Base-by-base conservation (phyloP, 208 protist species). In the Entamoeba moshkovskii region DNA sequence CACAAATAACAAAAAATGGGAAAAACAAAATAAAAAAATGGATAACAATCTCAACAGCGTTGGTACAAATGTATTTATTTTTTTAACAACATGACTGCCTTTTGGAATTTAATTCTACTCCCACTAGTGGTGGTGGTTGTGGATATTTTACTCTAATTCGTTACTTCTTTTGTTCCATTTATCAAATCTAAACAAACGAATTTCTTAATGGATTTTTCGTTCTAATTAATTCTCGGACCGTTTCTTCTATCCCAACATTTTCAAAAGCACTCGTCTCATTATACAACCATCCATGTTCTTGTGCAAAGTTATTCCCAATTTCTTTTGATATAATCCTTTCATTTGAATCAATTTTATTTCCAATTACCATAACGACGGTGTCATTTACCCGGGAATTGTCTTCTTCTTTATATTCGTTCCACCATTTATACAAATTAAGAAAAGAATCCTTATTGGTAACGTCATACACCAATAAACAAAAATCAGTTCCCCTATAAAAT, bases 401-500 rank as follows among this genome's bases (percentile, higher is more conserved):
- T 22, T 92, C 92, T 42, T 93, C 48, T 46, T 93, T 22, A 92
- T 93, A 93, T 48, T 96, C 95, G 18, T 96, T 48, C 1, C 46
- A 33, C 96, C 96, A 96, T 25, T 92, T 93, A n/a, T 94, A 92
- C 33, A 96, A 66, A 45, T 94, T 94, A 33, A 95, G 85, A 91
- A 96, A 95, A 47, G 94, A 92, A 45, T 93, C 93, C n/a, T 45
- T 25, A 38, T 94, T 66, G 22, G 94, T 96, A 6, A 96, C 91
- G 92, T 96, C 96, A 93, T 93, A 96, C 38, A 96, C 96, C 93
- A 99, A 96, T 95, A 99, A 93, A 97, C 98, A 98, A 93, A 95
- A 96, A 94, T 99, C 98, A 15, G 99, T 98, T n/a, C 99, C 99
- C 94, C 99, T 97, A 96, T 99, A 99, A 95, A 99, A 99, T 92